A percentile compares a stretch with the other conserved stretches of the same genome.
phyloP scores from a whole-genome alignment of 2,329 filamentous ascomycete genomes.

The Penicillium sp. region DNA sequence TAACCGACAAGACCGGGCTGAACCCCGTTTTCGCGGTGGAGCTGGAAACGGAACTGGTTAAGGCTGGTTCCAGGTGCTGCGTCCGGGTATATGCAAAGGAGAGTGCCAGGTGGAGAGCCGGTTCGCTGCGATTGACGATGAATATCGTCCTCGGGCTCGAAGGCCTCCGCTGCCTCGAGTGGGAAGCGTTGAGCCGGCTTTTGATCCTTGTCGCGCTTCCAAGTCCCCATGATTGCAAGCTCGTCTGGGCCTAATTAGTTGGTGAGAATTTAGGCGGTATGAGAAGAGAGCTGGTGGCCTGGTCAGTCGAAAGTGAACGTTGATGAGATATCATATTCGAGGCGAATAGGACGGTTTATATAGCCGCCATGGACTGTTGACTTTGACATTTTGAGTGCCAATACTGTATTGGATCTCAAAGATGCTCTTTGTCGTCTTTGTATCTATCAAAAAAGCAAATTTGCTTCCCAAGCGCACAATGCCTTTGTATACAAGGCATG shows the following conservation, averaged over 20 bases:
- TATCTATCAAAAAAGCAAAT: neutral
- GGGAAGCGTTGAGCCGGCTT: neutral
- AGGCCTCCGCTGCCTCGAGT: neutral
- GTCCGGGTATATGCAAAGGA: neutral
- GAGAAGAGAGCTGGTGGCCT: too few species aligned
- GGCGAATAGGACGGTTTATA: neutral
- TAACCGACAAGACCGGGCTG: neutral
- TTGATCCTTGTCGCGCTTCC: neutral
- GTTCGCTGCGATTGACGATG: neutral
- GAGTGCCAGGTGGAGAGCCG: neutral
- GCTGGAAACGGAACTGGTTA: constrained; percentile 2
- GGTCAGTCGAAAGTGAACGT: neutral
- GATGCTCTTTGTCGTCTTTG: neutral
- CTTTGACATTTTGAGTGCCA: neutral
- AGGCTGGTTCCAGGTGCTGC: neutral
- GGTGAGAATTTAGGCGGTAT: neutral
- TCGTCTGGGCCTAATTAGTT: neutral
- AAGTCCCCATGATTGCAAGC: neutral
- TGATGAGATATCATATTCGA: neutral
- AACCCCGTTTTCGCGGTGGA: neutral
- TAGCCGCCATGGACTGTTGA: neutral
- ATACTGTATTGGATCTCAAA: neutral
- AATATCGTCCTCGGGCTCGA: neutral
- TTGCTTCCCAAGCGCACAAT: neutral
- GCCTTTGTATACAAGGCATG: neutral